Percentiles rank a stretch among this genome's conserved stretches.
Evolutionary conservation across 306 rosid species (phyloP).

Genomic region (Citrullus colocynthis): DNA sequence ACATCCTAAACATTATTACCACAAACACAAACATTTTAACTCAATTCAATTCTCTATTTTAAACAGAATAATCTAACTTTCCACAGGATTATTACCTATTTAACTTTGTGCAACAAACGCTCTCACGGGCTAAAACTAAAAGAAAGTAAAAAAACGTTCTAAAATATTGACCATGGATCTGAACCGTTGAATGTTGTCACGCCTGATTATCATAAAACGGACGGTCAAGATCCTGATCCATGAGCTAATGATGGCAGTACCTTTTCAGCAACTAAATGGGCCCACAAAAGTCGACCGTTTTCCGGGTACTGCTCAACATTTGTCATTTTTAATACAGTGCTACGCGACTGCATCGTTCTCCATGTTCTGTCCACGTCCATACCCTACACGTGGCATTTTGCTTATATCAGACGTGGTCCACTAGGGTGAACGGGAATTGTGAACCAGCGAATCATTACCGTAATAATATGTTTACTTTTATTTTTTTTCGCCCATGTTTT

Average conservation of each 20-base stretch:
- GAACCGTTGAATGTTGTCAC: background rate
- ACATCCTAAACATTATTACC: too few relatives aligned
- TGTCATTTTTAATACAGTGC: background rate
- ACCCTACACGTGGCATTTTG: background rate
- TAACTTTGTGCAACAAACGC: too few relatives aligned
- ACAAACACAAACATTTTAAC: too few relatives aligned
- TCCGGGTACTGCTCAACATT: background rate
- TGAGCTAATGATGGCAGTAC: background rate
- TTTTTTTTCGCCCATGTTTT: background rate
- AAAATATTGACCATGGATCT: background rate
- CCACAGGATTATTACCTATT: too few relatives aligned
- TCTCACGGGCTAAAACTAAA: background rate
- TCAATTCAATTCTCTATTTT: too few relatives aligned
- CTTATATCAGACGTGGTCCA: background rate
- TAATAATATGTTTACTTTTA: background rate
- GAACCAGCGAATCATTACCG: background rate
- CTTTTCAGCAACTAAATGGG: background rate
- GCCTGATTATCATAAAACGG: background rate
- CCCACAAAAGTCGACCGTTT: conserved; percentile 31
- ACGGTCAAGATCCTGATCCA: background rate
- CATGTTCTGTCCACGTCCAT: background rate
- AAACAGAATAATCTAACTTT: too few relatives aligned
- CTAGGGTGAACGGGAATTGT: background rate
- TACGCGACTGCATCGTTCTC: background rate
- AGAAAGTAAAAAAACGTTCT: background rate